phyloP scores from a whole-genome alignment of 2,329 filamentous ascomycete species.

The Dactylellina parvicollis region DNA sequence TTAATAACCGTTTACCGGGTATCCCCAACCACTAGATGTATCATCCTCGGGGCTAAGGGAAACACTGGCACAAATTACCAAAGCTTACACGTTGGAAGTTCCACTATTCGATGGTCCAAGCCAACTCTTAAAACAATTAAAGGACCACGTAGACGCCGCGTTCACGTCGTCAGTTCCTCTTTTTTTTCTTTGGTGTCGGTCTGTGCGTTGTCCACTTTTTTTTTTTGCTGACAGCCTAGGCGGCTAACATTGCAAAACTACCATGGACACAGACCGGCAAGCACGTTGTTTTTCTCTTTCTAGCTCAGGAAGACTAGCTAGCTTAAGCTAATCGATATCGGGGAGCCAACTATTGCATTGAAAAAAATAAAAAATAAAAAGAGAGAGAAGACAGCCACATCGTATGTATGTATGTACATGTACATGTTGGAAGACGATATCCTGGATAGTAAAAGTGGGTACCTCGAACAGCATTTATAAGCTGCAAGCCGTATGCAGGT shows the following conservation, averaged over 20 bases:
- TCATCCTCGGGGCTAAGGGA: not conserved
- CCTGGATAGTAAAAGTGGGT: conserved; percentile 1
- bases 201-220: conserved; percentile 15
- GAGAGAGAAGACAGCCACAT: not conserved
- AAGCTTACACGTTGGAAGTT: too few species aligned
- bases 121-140: not conserved
- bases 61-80: conserved; percentile 1
- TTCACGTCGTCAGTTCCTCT: not conserved
- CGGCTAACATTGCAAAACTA: not conserved
- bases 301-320: too few species aligned
- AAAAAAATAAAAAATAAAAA: not conserved
- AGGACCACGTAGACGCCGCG: conserved; percentile 15
- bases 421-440: not conserved
- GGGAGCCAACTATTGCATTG: too few species aligned
- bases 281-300: too few species aligned
- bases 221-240: not conserved
- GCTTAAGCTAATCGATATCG: too few species aligned
- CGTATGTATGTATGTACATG: not conserved
- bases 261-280: too few species aligned
- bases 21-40: conserved; percentile 6
- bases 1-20: too few species aligned
- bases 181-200: not conserved
- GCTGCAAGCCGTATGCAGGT: not conserved
- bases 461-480: not conserved
- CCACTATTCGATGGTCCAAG: too few species aligned